phyloP scores from a whole-genome alignment of 768 basidiomycete species.

The Heimioporus sp. region DNA sequence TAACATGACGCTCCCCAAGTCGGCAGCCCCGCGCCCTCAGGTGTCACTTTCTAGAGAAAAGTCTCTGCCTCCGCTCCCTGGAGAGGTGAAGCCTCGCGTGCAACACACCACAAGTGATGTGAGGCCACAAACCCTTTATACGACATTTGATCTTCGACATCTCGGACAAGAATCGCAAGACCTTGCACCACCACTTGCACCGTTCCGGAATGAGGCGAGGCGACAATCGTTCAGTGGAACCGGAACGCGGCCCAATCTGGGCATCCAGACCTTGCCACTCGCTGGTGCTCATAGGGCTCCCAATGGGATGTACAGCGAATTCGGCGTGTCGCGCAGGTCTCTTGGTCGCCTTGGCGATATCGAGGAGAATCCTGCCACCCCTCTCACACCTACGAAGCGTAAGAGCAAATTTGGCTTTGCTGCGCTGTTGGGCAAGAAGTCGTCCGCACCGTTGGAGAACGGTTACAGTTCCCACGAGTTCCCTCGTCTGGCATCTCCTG shows the following conservation, averaged over 20 bases:
- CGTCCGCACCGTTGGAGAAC: conserved; percentile 29
- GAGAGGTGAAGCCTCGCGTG: conserved; percentile 44
- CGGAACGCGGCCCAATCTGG: conserved; percentile 53
- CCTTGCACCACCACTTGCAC: conserved; percentile 60
- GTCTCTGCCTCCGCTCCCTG: conserved; percentile 74
- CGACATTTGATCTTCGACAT: conserved; percentile 55
- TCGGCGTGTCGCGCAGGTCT: conserved; percentile 64
- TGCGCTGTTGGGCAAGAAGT: conserved; percentile 61
- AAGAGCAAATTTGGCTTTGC: conserved; percentile 74
- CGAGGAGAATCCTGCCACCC: conserved; percentile 25
- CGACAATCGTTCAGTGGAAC: conserved; percentile 79
- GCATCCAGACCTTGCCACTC: conserved; percentile 49
- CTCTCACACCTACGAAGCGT: conserved; percentile 51
- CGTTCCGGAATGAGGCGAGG: conserved; percentile 61
- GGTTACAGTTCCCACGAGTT: conserved; percentile 44
- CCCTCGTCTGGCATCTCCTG: conserved; percentile 45
- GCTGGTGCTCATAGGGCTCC: conserved; percentile 30
- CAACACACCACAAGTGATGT: conserved; percentile 34
- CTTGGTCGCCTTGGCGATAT: conserved; percentile 39
- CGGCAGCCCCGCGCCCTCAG: conserved; percentile 13
- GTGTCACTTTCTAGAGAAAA: conserved; percentile 56
- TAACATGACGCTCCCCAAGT: conserved; percentile 28
- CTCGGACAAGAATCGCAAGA: conserved; percentile 43
- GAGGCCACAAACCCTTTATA: conserved; percentile 66
- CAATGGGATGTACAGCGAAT: conserved; percentile 63